Percentiles rank a stretch among this genome's conserved stretches.
These are phyloP conservation scores for Lactarius sp. DNA, from an alignment of 768 basidiomycete genomes.

Conservation along the genomic window DNA sequence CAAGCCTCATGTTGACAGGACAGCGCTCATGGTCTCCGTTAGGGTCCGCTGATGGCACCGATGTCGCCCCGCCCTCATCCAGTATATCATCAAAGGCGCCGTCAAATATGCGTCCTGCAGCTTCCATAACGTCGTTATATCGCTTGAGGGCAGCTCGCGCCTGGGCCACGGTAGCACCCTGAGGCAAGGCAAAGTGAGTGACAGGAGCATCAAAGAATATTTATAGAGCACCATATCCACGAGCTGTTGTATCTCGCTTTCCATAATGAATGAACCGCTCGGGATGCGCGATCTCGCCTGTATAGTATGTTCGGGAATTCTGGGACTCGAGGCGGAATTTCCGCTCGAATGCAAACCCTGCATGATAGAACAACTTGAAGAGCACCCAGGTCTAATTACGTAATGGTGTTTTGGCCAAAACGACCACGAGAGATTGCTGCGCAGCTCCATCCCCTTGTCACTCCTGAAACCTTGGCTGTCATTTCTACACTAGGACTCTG, in stretches of 20 bases:
- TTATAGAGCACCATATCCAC: slow-evolving; percentile 33
- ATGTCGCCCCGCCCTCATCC: slow-evolving; percentile 43
- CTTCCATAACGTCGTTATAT: slow-evolving; percentile 87
- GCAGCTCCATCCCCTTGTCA: too few relatives aligned
- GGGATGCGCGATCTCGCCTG: slow-evolving; percentile 8
- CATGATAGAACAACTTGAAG: not conserved
- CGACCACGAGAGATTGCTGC: too few relatives aligned
- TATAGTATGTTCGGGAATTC: slow-evolving; percentile 6
- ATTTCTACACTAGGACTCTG: not conserved
- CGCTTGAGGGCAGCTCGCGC: slow-evolving; percentile 78
- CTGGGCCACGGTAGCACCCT: slow-evolving; percentile 82
- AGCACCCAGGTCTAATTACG: not conserved
- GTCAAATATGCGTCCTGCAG: slow-evolving; percentile 80
- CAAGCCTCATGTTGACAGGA: slow-evolving; percentile 14
- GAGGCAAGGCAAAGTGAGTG: slow-evolving; percentile 1
- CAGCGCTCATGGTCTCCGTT: slow-evolving; percentile 8
- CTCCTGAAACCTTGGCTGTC: too few relatives aligned
- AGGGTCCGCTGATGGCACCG: slow-evolving; percentile 21
- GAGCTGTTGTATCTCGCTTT: slow-evolving; percentile 34
- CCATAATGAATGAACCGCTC: slow-evolving; percentile 28
- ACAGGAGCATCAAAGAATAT: not conserved
- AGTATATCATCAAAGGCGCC: slow-evolving; percentile 77
- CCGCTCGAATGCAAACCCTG: not conserved
- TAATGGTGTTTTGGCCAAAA: slow-evolving; percentile 1
- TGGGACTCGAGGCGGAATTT: slow-evolving; percentile 4